phyloP scores from a whole-genome alignment of 2,329 filamentous ascomycete genomes.

The Aspergillus candidus region DNA sequence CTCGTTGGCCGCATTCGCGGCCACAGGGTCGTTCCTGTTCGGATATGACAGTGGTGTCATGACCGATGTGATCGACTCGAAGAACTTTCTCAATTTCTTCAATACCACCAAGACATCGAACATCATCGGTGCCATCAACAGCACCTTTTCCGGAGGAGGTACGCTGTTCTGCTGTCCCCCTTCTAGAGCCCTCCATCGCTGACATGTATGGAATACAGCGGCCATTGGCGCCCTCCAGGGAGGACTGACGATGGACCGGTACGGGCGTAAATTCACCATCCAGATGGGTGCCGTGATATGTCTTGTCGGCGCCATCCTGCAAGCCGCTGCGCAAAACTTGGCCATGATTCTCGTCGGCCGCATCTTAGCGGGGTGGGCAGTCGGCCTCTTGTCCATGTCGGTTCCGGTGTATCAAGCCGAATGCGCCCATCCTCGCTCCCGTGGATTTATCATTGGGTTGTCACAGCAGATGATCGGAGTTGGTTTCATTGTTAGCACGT shows the following conservation, averaged over 20 bases:
- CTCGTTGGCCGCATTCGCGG: constrained; percentile 37
- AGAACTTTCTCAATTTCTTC: constrained; percentile 54
- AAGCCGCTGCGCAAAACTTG: constrained; percentile 51
- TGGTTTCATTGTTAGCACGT: constrained; percentile 42
- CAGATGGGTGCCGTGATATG: constrained; percentile 55
- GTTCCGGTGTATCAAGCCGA: constrained; percentile 61
- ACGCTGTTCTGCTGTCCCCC: not conserved
- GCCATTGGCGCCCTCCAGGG: constrained; percentile 51
- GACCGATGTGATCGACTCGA: constrained; percentile 48
- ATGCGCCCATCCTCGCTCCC: constrained; percentile 52
- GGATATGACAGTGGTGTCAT: constrained; percentile 38
- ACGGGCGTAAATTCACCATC: constrained; percentile 56
- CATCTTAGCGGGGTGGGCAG: constrained; percentile 44
- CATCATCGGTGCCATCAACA: constrained; percentile 58
- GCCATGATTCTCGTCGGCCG: constrained; percentile 55
- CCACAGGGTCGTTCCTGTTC: constrained; percentile 34
- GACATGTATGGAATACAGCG: constrained; percentile 11
- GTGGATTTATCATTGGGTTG: constrained; percentile 45
- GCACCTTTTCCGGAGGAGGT: constrained; percentile 56
- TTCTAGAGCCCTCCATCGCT: not conserved
- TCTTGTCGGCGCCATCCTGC: constrained; percentile 53
- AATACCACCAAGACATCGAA: constrained; percentile 45
- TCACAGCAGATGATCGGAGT: constrained; percentile 42
- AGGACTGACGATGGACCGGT: constrained; percentile 55
- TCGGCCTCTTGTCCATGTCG: constrained; percentile 43